Base-by-base conservation (phyloP, 2,329 filamentous ascomycete genomes). In the Aspergillus ruber region DNA sequence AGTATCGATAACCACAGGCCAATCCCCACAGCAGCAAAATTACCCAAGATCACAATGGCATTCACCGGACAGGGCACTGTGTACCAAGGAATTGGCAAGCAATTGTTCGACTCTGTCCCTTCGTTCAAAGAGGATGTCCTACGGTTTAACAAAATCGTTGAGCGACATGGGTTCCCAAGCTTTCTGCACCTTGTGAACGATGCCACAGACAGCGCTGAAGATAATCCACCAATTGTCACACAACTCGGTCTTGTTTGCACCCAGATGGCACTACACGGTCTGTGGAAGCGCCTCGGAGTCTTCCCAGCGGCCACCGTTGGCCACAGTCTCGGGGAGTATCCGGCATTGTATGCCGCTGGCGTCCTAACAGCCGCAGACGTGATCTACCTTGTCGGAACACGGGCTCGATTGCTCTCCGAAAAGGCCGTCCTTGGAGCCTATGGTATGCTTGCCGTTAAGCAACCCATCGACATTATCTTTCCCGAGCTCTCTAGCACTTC, bases 391-490 rank as follows among this genome's bases (percentile, higher is more conserved):
- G 64, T 67, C 42, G 70, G 70, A 15, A 65, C 59, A 20, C 60
- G 72, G 4, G 71, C 71, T 13, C 60, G 67, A 39, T 59, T 74
- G 1, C 62, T 74, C 10, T 64, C 66, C 18, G 57, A 67, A 42
- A 61, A 65, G 46, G 72, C 69, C 50, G 57, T 66, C 10, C 54
- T 63, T 32, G 69, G 68, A 45, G 73, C 69, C 2, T 69, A 73
- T 46, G 62, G 68, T 2, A 74, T 74, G 72, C 58, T 74, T 13
- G 70, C 71, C 29, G 63, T 74, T 6, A 66, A 68, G 48, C 25
- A 9, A 27, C 9, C 25, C 8, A 4, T 8, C 25, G 25, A 10
- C 7, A 64, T 66, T 3, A 65, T 68, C 4, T 56, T 69, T 9
- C 57, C 59, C 27, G 61, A 62, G 10, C 53, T 68, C 2, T 62